These are phyloP conservation scores for Mycena albidolilacea DNA, from an alignment of 768 basidiomycete species.

Conservation along the genomic window DNA sequence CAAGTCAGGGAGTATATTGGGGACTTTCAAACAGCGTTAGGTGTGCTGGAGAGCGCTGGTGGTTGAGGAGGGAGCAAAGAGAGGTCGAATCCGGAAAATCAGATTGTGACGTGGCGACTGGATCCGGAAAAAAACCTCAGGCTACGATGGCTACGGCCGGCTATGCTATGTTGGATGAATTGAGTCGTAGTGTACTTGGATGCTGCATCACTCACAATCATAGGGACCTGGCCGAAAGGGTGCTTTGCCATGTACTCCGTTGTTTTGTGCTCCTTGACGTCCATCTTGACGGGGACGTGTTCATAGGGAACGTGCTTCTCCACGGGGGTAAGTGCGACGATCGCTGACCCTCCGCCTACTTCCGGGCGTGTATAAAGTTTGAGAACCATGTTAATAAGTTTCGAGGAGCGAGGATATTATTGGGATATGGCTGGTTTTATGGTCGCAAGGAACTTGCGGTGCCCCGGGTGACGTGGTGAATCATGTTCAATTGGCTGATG, in stretches of 20 bases:
- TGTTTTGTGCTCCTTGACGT: slow-evolving; percentile 1
- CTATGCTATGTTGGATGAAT: neutral
- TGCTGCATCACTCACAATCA: slow-evolving; percentile 1
- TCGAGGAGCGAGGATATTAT: too few relatives aligned
- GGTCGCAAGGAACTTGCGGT: too few relatives aligned
- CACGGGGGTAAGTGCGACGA: slow-evolving; percentile 1
- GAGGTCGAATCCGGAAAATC: too few relatives aligned
- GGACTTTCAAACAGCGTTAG: slow-evolving; percentile 1
- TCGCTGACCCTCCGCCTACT: neutral
- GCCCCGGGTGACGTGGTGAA: too few relatives aligned
- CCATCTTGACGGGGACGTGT: neutral
- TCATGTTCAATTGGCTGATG: too few relatives aligned
- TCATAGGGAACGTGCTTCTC: slow-evolving; percentile 5
- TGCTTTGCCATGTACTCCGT: slow-evolving; percentile 5
- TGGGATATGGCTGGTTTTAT: too few relatives aligned
- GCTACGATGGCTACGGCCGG: too few relatives aligned
- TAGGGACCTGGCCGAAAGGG: slow-evolving; percentile 5
- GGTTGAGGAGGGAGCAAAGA: neutral
- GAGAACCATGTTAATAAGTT: neutral
- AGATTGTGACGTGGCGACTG: too few relatives aligned
- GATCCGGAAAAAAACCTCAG: too few relatives aligned
- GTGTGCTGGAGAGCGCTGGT: neutral
- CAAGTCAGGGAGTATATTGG: neutral
- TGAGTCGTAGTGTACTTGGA: neutral
- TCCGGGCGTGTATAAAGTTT: neutral